phyloP scores from a whole-genome alignment of 192 early-diverging fungal species.

The Mortierella antarctica region DNA sequence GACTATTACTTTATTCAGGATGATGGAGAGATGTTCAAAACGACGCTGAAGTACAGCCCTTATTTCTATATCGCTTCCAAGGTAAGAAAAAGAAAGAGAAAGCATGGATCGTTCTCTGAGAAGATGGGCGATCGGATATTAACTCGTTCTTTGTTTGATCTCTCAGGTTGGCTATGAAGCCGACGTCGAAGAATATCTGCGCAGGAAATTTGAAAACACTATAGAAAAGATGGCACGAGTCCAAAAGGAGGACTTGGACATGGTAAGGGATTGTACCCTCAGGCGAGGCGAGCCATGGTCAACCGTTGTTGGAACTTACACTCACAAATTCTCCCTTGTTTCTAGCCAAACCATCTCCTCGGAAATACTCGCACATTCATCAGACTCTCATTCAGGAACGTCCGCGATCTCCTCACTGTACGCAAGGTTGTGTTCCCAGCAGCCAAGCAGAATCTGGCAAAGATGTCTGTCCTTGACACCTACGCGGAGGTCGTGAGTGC shows the following conservation, averaged over 20 bases:
- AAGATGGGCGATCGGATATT: not conserved
- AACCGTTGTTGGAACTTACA: not conserved
- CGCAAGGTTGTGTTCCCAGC: conserved; percentile 78
- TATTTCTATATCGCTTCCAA: conserved; percentile 93
- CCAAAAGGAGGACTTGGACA: conserved; percentile 85
- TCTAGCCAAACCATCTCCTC: conserved; percentile 89
- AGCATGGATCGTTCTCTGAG: not conserved
- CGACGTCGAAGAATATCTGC: conserved; percentile 89
- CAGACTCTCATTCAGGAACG: conserved; percentile 87
- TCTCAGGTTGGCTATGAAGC: conserved; percentile 72
- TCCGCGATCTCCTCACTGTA: conserved; percentile 80
- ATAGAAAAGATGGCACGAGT: conserved; percentile 73
- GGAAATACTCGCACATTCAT: conserved; percentile 77
- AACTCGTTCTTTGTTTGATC: not conserved
- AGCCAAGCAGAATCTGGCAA: conserved; percentile 74
- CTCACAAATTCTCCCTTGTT: not conserved
- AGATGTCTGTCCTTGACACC: conserved; percentile 67
- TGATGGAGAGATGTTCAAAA: conserved; percentile 89
- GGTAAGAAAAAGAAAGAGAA: conserved; percentile 54
- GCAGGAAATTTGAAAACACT: conserved; percentile 72
- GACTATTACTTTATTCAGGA: conserved; percentile 96
- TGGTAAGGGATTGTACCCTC: conserved; percentile 58
- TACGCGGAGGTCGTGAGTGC: conserved; percentile 80
- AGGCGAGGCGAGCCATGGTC: not conserved
- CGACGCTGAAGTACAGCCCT: conserved; percentile 84